Percentiles rank a stretch among this genome's conserved stretches.
These are phyloP conservation scores for Nitzschia sp. DNA, from an alignment of 108 stramenopile genomes.

Conservation along the genomic window DNA sequence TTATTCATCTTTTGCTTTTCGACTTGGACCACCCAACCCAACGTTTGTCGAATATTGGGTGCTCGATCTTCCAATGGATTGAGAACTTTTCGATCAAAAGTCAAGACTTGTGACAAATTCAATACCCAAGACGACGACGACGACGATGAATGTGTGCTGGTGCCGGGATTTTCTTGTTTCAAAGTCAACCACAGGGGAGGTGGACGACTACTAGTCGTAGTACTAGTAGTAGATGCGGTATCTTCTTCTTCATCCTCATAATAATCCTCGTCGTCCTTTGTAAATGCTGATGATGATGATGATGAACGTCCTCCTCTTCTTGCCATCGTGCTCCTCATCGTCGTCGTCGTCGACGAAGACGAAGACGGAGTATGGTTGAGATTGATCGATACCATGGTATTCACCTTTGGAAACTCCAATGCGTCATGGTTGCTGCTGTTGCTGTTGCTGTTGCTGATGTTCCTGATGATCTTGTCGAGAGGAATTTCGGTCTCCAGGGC, in stretches of 20 bases:
- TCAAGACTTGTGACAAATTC: conserved; percentile 30
- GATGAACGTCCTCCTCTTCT: neutral
- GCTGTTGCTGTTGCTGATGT: no score
- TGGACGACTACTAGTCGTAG: neutral
- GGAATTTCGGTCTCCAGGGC: conserved; percentile 22
- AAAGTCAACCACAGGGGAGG: conserved; percentile 35
- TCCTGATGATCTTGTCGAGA: neutral
- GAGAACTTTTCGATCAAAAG: conserved; percentile 34
- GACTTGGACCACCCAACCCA: conserved; percentile 35
- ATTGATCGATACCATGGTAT: conserved; percentile 19
- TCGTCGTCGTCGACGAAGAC: neutral
- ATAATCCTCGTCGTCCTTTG: neutral
- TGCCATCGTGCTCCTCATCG: neutral
- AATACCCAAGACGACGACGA: conserved; percentile 19
- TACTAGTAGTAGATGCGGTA: no score
- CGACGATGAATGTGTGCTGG: neutral
- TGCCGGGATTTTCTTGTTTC: conserved; percentile 17
- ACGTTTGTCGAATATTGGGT: conserved; percentile 27
- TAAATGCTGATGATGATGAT: neutral
- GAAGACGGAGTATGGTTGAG: neutral
- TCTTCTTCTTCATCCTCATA: neutral
- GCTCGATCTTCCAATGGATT: conserved; percentile 37
- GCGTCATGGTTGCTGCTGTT: neutral
- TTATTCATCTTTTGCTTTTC: conserved; percentile 7
- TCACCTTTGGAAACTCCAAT: neutral